Evolutionary conservation across 1,284 basidiomycete genomes (phyloP).

Genomic region (Ceratorhiza oryzae-sativae): DNA sequence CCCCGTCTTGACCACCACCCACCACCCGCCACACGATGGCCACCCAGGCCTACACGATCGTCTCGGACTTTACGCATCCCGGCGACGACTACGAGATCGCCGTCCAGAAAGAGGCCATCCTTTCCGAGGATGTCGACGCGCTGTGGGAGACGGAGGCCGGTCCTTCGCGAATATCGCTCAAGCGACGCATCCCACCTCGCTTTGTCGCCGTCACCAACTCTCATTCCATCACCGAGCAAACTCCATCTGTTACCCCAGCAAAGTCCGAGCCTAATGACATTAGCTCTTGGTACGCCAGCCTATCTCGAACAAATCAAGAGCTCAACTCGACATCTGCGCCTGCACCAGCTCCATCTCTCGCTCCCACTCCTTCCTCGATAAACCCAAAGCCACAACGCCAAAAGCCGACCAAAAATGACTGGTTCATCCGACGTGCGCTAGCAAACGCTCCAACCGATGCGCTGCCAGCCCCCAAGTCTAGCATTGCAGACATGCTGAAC

Average conservation of each 20-base stretch:
- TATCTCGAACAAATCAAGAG: conserved; percentile 13
- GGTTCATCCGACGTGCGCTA: conserved; percentile 37
- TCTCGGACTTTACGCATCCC: conserved; percentile 37
- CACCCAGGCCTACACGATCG: conserved; percentile 38
- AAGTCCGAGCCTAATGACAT: conserved; percentile 36
- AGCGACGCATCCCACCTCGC: conserved; percentile 38
- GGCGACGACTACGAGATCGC: not conserved
- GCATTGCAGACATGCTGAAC: conserved; percentile 39
- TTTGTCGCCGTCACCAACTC: conserved; percentile 39
- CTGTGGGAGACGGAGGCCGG: conserved; percentile 38
- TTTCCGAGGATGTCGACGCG: conserved; percentile 29
- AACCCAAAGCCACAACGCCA: not conserved
- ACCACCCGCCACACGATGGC: conserved; percentile 22
- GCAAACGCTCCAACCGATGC: conserved; percentile 18
- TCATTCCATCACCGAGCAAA: conserved; percentile 24
- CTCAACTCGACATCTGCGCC: not conserved
- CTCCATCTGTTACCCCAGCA: not conserved
- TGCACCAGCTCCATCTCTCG: not conserved
- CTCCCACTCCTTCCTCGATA: not conserved
- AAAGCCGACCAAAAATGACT: conserved; percentile 35
- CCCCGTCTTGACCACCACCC: too few species aligned
- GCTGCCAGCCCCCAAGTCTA: conserved; percentile 18
- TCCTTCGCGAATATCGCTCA: conserved; percentile 30
- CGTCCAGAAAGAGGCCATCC: conserved; percentile 4
- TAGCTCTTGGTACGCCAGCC: conserved; percentile 38